Conservation (phyloP, 2,329 filamentous ascomycete genomes). For the Tolypocladium tropicale region DNA sequence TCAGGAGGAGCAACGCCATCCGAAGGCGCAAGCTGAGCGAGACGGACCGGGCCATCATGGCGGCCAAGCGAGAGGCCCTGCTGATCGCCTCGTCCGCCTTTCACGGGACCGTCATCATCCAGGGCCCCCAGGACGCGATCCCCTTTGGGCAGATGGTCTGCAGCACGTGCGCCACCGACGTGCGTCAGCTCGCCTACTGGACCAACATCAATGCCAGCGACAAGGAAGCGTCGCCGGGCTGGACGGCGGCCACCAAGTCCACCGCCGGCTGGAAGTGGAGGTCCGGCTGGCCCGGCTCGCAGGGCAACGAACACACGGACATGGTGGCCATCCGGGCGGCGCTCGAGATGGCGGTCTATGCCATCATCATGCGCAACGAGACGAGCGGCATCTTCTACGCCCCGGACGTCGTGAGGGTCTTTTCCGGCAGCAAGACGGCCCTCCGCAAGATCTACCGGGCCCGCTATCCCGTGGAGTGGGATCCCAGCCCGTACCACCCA, state of each 20-base stretch:
- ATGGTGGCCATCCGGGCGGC: constrained; percentile 6
- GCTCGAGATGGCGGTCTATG: constrained; percentile 5
- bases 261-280: not conserved
- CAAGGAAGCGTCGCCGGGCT: not conserved
- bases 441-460: constrained; percentile 1
- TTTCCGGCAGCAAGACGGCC: constrained; percentile 2
- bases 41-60: not conserved
- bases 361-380: not conserved
- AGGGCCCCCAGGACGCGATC: not conserved
- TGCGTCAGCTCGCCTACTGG: not conserved
- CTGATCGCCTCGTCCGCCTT: not conserved
- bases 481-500: not conserved
- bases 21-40: not conserved
- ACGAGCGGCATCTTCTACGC: too few species aligned
- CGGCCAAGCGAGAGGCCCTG: not conserved
- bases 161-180: not conserved
- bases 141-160: constrained; percentile 1
- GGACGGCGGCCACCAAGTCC: not conserved
- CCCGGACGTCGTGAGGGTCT: constrained; percentile 4
- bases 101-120: not conserved
- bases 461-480: too few species aligned
- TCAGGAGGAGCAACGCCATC: not conserved
- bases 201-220: not conserved
- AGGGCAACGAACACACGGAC: not conserved
- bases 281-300: not conserved